phyloP scores from a whole-genome alignment of 768 basidiomycete species.

The Trametes cinnabarina region DNA sequence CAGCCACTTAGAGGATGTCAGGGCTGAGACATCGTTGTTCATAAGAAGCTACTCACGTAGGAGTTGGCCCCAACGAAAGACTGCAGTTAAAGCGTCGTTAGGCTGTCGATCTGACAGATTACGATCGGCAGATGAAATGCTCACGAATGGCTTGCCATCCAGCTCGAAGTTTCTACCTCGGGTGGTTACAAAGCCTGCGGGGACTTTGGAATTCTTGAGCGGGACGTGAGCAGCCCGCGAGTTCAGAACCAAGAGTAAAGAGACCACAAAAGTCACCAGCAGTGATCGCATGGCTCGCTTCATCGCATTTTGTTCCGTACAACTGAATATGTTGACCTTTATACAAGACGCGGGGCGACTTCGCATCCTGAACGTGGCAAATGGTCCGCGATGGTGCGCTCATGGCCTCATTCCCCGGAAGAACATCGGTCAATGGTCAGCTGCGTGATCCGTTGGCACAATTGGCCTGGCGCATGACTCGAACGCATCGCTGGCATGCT shows the following conservation, averaged over 20 bases:
- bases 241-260: background rate
- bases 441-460: background rate
- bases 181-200: slow-evolving; percentile 27
- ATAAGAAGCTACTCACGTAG: slow-evolving; percentile 36
- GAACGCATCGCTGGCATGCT: background rate
- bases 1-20: slow-evolving; percentile 43
- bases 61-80: slow-evolving; percentile 55
- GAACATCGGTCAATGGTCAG: slow-evolving; percentile 22
- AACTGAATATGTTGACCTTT: background rate
- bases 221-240: background rate
- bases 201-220: slow-evolving; percentile 9
- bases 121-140: slow-evolving; percentile 17
- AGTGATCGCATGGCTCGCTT: background rate
- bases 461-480: slow-evolving; percentile 3
- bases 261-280: background rate
- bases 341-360: too few relatives aligned
- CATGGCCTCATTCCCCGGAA: background rate
- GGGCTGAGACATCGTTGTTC: background rate
- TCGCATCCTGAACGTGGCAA: too few relatives aligned
- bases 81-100: slow-evolving; percentile 17
- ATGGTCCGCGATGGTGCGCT: background rate
- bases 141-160: slow-evolving; percentile 51
- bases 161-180: slow-evolving; percentile 31
- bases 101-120: too few relatives aligned
- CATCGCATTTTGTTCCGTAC: background rate